Base-by-base conservation (phyloP, 805 yeast genomes). In the Priceomyces medius region DNA sequence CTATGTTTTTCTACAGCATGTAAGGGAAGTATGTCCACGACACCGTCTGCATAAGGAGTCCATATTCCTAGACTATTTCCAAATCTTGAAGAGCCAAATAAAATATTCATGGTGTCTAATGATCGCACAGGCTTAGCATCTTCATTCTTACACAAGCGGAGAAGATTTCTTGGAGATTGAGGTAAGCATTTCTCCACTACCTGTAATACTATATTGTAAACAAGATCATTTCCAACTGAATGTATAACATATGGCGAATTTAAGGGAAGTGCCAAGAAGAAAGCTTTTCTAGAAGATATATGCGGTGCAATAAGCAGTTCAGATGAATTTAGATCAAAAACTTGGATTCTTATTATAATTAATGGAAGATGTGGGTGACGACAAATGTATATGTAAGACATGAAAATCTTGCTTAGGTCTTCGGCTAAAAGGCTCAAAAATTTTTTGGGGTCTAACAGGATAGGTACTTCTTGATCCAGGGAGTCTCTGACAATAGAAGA, bases 201-300 rank as follows among this genome's bases (percentile, higher is more conserved):
- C 47, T 83, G 88, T 12, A 84, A 43, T 1, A 85, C 77, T 12
- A 83, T 64, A 31, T 74, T 70, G 0, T 80, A 59, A 2, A 77
- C 74, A 38, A 62, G 48, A 41, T 66, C 71, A 32, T 54, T 53
- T 3, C 69, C 64, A 6, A 68, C 69, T 0, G 83, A 66, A 55
- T 84, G 88, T 10, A 85, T 76, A 2, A 85, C 56, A 49, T 77
- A 76, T 1, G 88, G 83, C 2, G 90, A 80, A 40, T 82, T 80
- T 45, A 72, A 49, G 0, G 91, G 90, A 2, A 86, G 64, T 0
- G 83, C 87, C 12, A 87, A 53, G 49, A 83, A 85, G 46, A 73
- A 77, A 0, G 93, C 85, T 44, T 66, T 75, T 43, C 81, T 69
- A 0, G 88, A 78, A 0, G 73, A 46, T 4, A 80, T 66, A 45